These are phyloP conservation scores for Cryphonectria parasitica DNA, from an alignment of 2,329 filamentous ascomycete species.

Conservation along the genomic window DNA sequence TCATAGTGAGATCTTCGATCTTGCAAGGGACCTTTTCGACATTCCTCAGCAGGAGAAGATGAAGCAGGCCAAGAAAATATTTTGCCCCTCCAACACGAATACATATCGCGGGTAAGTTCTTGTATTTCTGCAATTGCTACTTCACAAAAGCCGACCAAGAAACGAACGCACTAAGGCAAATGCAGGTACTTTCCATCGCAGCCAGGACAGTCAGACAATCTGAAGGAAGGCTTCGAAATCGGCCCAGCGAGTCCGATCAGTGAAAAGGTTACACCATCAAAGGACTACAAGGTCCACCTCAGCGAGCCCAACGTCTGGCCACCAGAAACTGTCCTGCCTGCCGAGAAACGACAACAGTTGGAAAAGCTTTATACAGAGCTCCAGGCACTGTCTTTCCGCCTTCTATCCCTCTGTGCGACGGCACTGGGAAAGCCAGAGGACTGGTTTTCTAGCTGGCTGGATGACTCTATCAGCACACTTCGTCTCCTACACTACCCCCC, in stretches of 20 bases:
- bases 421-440: slow-evolving; percentile 4
- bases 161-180: slow-evolving; percentile 27
- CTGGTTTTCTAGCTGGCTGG: slow-evolving; percentile 5
- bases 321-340: neutral
- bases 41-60: slow-evolving; percentile 43
- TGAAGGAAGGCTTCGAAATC: slow-evolving; percentile 53
- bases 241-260: slow-evolving; percentile 36
- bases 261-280: neutral
- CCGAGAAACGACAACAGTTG: neutral
- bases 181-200: slow-evolving; percentile 49
- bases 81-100: slow-evolving; percentile 43
- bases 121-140: neutral
- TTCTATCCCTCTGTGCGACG: slow-evolving; percentile 5
- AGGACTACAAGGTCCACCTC: neutral
- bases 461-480: slow-evolving; percentile 23
- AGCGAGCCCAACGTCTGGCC: slow-evolving; percentile 15
- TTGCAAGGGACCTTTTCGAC: slow-evolving; percentile 45
- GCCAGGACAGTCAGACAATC: slow-evolving; percentile 43
- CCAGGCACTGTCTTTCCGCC: neutral
- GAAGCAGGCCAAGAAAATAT: slow-evolving; percentile 47
- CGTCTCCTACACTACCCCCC: slow-evolving; percentile 32
- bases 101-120: slow-evolving; percentile 45
- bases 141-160: neutral
- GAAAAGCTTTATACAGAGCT: slow-evolving; percentile 8
- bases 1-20: slow-evolving; percentile 46